phyloP scores from a whole-genome alignment of 202 grass and related monocot species.

The Setaria italica region DNA sequence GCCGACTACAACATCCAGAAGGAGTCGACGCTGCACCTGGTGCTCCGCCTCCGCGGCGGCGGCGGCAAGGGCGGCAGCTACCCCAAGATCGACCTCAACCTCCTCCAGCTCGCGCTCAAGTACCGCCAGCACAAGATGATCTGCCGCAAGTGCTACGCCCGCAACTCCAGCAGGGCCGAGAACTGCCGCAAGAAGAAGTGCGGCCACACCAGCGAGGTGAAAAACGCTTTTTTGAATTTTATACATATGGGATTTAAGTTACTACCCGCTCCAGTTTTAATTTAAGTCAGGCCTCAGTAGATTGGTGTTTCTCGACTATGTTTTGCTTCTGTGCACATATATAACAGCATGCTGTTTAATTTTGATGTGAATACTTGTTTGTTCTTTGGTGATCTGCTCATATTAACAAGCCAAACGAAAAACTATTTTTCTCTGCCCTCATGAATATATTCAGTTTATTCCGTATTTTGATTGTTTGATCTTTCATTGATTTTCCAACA shows the following conservation, averaged over 20 bases:
- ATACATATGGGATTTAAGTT: no score
- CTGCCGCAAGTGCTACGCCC: constrained; percentile 12
- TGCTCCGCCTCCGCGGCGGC: constrained; percentile 30
- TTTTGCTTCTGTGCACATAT: no score
- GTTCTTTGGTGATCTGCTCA: no score
- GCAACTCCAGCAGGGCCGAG: not conserved
- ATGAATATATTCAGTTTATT: no score
- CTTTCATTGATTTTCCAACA: not conserved
- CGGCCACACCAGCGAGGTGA: not conserved
- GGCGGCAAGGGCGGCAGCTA: constrained; percentile 19
- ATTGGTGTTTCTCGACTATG: no score
- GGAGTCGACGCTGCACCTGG: constrained; percentile 62
- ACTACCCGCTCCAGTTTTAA: no score
- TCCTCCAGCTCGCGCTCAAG: constrained; percentile 30
- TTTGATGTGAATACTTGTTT: no score
- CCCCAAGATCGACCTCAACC: not conserved
- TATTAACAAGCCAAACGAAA: no score
- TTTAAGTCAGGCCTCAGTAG: no score
- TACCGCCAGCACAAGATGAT: constrained; percentile 34
- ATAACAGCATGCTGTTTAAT: no score
- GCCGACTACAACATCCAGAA: constrained; percentile 48
- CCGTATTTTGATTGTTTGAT: not conserved
- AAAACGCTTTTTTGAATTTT: not conserved
- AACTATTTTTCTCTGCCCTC: no score
- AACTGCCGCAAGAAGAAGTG: constrained; percentile 31